Evolutionary conservation across 768 basidiomycete genomes (phyloP).

Genomic region (Lentinula guzmanii): DNA sequence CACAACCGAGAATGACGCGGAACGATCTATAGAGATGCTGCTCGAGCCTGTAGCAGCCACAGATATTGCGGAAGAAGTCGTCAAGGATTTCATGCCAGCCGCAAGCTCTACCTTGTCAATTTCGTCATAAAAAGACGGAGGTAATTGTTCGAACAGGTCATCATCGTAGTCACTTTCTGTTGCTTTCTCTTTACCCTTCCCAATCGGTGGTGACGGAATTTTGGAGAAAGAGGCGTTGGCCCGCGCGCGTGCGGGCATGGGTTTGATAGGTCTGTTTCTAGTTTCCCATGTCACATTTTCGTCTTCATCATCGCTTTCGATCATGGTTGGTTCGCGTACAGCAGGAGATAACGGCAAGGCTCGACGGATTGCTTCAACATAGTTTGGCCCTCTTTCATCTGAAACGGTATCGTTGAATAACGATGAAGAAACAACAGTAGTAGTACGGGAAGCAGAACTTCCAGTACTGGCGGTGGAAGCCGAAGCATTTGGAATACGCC

Average conservation of each 20-base stretch:
- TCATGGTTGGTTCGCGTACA: constrained; percentile 13
- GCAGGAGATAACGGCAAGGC: constrained; percentile 13
- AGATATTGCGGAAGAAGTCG: background rate
- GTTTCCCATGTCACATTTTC: constrained; percentile 12
- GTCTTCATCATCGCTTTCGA: constrained; percentile 24
- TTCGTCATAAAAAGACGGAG: constrained; percentile 29
- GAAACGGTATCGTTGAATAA: background rate
- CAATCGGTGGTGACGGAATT: constrained; percentile 11
- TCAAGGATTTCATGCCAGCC: constrained; percentile 8
- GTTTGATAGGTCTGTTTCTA: constrained; percentile 10
- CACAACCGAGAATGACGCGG: background rate
- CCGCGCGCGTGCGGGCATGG: constrained; percentile 7
- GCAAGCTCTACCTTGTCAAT: constrained; percentile 26
- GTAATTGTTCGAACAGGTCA: constrained; percentile 21
- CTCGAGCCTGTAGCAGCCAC: background rate
- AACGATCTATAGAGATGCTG: constrained; percentile 5
- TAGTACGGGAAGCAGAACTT: background rate
- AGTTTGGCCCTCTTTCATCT: background rate
- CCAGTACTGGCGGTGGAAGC: constrained; percentile 5
- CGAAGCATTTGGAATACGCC: constrained; percentile 15
- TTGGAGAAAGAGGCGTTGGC: constrained; percentile 3
- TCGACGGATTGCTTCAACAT: too few relatives aligned
- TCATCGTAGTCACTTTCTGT: constrained; percentile 26
- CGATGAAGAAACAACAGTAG: background rate
- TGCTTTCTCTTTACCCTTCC: constrained; percentile 18